Evolutionary conservation across 805 yeast genomes (phyloP).

Genomic region (Lipomyces sp.): DNA sequence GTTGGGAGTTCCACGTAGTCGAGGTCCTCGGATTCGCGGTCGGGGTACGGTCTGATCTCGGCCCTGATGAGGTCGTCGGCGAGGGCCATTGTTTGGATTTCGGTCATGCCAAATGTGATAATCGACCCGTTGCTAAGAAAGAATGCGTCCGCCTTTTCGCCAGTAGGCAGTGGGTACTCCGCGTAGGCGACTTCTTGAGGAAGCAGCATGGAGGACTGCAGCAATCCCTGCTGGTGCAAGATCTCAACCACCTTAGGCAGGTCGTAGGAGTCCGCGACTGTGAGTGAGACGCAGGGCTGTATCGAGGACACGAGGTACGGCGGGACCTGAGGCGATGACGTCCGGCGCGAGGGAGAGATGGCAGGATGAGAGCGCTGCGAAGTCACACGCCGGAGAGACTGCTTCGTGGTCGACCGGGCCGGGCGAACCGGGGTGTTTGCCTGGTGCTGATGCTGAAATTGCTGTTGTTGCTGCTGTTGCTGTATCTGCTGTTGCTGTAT

Average conservation of each 20-base stretch:
- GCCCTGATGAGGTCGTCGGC: slow-evolving; percentile 45
- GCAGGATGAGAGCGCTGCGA: slow-evolving; percentile 9
- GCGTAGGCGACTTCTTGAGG: slow-evolving; percentile 68
- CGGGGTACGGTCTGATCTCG: slow-evolving; percentile 46
- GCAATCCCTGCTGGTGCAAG: slow-evolving; percentile 40
- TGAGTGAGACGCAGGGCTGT: slow-evolving; percentile 17
- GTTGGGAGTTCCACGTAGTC: slow-evolving; percentile 57
- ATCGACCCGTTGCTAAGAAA: slow-evolving; percentile 73
- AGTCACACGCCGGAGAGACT: slow-evolving; percentile 24
- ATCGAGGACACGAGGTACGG: background rate
- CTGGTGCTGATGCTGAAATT: background rate
- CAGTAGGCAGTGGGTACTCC: slow-evolving; percentile 39
- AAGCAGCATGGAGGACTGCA: slow-evolving; percentile 44
- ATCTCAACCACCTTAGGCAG: slow-evolving; percentile 46
- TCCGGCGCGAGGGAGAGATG: too few species aligned
- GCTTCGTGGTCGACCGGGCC: slow-evolving; percentile 21
- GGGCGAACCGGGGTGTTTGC: slow-evolving; percentile 1
- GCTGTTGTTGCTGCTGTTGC: too few species aligned
- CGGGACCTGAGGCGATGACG: background rate
- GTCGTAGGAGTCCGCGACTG: slow-evolving; percentile 56
- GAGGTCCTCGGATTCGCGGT: slow-evolving; percentile 78
- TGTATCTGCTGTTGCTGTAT: too few species aligned
- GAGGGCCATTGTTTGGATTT: slow-evolving; percentile 43
- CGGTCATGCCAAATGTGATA: slow-evolving; percentile 79
- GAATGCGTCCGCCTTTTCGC: slow-evolving; percentile 53